These are phyloP conservation scores for Leccinum fuscescens DNA, from an alignment of 1,284 basidiomycete genomes.

Conservation along the genomic window DNA sequence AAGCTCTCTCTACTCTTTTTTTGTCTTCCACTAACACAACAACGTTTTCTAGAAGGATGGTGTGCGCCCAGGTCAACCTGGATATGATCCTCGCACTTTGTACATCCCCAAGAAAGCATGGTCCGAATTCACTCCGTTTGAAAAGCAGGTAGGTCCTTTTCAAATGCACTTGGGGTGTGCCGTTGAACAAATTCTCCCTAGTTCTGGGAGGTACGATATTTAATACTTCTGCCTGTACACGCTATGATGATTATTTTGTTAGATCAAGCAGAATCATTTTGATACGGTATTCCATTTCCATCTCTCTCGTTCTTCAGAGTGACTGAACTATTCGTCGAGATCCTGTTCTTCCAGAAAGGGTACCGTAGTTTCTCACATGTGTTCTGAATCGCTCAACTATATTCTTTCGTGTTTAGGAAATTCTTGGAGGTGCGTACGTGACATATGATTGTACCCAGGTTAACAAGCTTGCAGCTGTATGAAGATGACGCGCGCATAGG, in stretches of 20 bases:
- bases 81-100: conserved; percentile 93
- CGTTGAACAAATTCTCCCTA: conserved; percentile 31
- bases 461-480: conserved; percentile 64
- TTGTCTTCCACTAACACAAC: not conserved
- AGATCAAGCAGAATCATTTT: conserved; percentile 93
- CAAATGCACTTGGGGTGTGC: not conserved
- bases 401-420: conserved; percentile 43
- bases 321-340: conserved; percentile 39
- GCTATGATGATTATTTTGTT: conserved; percentile 2
- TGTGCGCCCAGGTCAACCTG: conserved; percentile 73
- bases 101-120: conserved; percentile 80
- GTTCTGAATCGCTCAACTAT: not conserved
- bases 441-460: not conserved
- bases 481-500: conserved; percentile 92
- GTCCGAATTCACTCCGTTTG: conserved; percentile 91
- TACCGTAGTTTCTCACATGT: conserved; percentile 35
- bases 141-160: conserved; percentile 68
- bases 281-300: conserved; percentile 60
- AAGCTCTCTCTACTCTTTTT: conserved; percentile 22
- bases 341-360: conserved; percentile 98
- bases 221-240: not conserved
- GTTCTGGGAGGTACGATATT: conserved; percentile 79
- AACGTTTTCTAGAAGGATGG: conserved; percentile 71
- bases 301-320: not conserved
- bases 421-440: conserved; percentile 56